Evolutionary conservation across 1,139 yeast genomes (phyloP).

Genomic region (Blastobotrys elegans): DNA sequence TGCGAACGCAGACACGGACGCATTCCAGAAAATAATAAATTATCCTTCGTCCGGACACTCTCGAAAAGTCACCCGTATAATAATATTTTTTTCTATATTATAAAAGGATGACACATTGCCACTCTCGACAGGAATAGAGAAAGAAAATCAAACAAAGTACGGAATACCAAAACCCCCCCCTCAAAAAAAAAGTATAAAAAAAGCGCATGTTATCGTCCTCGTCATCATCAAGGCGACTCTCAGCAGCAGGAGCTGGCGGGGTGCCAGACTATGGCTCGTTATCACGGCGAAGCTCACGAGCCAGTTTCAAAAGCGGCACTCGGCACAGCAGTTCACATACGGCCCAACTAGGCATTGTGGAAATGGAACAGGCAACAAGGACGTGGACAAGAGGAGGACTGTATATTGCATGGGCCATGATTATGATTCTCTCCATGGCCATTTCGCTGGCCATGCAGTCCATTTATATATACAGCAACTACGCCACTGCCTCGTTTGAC

Average conservation of each 20-base stretch:
- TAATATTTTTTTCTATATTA: no score
- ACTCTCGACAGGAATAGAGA: no score
- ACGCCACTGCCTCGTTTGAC: slow-evolving; percentile 39
- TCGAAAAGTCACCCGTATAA: no score
- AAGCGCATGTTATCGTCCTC: neutral
- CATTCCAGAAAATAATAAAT: no score
- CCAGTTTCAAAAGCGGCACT: neutral
- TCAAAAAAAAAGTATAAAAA: neutral
- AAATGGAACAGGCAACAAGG: slow-evolving; percentile 11
- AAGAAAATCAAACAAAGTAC: no score
- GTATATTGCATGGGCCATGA: slow-evolving; percentile 28
- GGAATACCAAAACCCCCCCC: neutral
- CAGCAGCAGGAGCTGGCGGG: neutral
- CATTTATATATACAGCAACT: slow-evolving; percentile 36
- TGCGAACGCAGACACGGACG: no score
- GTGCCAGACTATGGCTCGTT: neutral
- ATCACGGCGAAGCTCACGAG: slow-evolving; percentile 1
- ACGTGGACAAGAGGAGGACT: slow-evolving; percentile 24
- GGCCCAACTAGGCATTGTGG: slow-evolving; percentile 10
- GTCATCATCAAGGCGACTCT: neutral
- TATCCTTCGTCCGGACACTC: no score
- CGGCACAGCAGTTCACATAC: neutral
- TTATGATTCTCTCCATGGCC: slow-evolving; percentile 40
- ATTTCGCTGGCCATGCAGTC: slow-evolving; percentile 39
- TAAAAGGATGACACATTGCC: no score